These are phyloP conservation scores for Candida chauliodis DNA, from an alignment of 805 yeast species.

Conservation along the genomic window DNA sequence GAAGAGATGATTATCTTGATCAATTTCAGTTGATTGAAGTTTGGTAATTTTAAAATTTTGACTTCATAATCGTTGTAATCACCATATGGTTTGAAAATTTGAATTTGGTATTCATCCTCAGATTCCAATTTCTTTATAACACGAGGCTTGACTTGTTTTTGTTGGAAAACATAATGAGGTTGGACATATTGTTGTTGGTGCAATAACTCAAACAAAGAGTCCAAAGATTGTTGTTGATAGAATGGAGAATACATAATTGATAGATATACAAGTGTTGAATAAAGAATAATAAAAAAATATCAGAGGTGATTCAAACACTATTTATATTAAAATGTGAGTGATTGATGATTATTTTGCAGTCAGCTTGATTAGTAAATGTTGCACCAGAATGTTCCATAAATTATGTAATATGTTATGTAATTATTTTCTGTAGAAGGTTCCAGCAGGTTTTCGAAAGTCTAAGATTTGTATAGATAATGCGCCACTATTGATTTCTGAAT, in stretches of 20 bases:
- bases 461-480: no score
- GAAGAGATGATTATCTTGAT: conserved; percentile 20
- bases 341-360: conserved; percentile 1
- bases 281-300: not conserved
- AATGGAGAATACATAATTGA: conserved; percentile 2
- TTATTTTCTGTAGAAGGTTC: no score
- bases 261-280: not conserved
- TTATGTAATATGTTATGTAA: not conserved
- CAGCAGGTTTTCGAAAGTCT: no score
- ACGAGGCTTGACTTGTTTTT: conserved; percentile 8
- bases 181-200: conserved; percentile 10
- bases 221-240: conserved; percentile 7
- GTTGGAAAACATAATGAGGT: conserved; percentile 4
- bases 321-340: not conserved
- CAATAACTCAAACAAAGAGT: conserved; percentile 12
- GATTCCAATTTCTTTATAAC: conserved; percentile 34
- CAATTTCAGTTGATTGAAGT: conserved; percentile 3
- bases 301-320: not conserved
- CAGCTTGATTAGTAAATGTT: not conserved
- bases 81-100: conserved; percentile 32
- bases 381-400: conserved; percentile 2
- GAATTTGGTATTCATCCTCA: conserved; percentile 32
- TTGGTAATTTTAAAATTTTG: conserved; percentile 15
- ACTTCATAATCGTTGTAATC: conserved; percentile 33
- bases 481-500: no score